phyloP scores from a whole-genome alignment of 148 eudicot species.

The Amaranthus cruentus region DNA sequence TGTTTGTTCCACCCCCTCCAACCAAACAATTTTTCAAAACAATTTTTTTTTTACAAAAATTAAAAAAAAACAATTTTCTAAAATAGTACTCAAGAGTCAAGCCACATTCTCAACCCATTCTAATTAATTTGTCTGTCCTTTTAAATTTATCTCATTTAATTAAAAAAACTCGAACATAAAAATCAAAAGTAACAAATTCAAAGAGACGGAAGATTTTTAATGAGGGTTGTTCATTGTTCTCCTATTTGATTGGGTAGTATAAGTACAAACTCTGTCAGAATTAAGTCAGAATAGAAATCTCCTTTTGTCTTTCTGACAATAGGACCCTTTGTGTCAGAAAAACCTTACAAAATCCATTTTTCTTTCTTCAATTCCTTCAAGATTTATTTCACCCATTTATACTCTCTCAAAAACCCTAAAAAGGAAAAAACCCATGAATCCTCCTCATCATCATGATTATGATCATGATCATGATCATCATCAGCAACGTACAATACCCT shows the following conservation, averaged over 20 bases:
- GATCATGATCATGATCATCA: background rate
- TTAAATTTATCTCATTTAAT: background rate
- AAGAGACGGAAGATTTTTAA: no score
- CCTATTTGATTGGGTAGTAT: slow-evolving; percentile 16
- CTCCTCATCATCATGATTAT: slow-evolving; percentile 2
- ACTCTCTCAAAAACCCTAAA: background rate
- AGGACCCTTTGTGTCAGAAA: slow-evolving; percentile 29
- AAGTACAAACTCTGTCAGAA: slow-evolving; percentile 46
- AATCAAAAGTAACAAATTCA: no score
- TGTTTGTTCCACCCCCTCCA: slow-evolving; percentile 28
- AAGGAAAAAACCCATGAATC: slow-evolving; percentile 20
- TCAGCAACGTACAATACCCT: slow-evolving; percentile 5
- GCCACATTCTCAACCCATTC: no score
- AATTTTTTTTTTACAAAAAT: no score
- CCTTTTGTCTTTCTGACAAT: slow-evolving; percentile 38
- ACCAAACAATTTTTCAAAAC: background rate
- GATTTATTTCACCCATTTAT: slow-evolving; percentile 6
- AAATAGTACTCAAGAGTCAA: no score
- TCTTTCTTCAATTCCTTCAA: slow-evolving; percentile 9
- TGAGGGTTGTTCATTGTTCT: background rate
- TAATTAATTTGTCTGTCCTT: background rate
- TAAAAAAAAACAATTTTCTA: background rate
- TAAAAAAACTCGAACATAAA: background rate
- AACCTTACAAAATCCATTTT: background rate
- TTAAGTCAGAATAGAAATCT: slow-evolving; percentile 30